These are phyloP conservation scores for Marasmius fiardii DNA, from an alignment of 1,284 basidiomycete species.

Conservation along the genomic window DNA sequence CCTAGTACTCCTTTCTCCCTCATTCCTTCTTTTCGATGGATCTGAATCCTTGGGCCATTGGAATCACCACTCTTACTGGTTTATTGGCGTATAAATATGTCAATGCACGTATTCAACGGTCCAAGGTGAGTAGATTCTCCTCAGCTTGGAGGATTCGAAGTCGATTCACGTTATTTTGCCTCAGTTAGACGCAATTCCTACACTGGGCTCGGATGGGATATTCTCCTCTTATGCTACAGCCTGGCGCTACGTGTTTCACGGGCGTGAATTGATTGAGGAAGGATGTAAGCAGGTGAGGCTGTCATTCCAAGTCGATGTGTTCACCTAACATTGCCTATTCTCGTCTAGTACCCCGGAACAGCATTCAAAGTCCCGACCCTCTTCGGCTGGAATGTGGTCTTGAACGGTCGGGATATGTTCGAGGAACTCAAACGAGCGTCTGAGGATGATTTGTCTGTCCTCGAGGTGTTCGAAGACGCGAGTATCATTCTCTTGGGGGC, in stretches of 20 bases:
- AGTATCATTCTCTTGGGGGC: background rate
- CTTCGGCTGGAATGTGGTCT: background rate
- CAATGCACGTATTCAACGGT: background rate
- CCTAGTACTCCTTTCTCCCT: background rate
- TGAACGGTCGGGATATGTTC: background rate
- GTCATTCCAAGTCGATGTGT: background rate
- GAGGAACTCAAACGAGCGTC: background rate
- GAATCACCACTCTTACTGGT: background rate
- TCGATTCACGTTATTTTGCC: too few species aligned
- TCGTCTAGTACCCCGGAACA: background rate
- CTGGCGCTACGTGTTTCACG: background rate
- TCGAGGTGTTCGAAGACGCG: background rate
- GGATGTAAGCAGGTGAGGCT: background rate
- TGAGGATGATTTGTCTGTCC: background rate
- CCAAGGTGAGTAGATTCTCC: background rate
- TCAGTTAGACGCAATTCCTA: background rate
- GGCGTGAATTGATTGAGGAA: background rate
- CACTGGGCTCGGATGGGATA: background rate
- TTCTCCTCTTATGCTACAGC: background rate
- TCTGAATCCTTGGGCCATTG: background rate
- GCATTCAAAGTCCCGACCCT: background rate
- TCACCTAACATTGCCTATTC: background rate
- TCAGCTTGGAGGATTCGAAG: too few species aligned
- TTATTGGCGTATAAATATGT: background rate
- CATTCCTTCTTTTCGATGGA: background rate